Conservation (phyloP, 371 early-diverging fungal species). For the Rhizomucor pusillus region DNA sequence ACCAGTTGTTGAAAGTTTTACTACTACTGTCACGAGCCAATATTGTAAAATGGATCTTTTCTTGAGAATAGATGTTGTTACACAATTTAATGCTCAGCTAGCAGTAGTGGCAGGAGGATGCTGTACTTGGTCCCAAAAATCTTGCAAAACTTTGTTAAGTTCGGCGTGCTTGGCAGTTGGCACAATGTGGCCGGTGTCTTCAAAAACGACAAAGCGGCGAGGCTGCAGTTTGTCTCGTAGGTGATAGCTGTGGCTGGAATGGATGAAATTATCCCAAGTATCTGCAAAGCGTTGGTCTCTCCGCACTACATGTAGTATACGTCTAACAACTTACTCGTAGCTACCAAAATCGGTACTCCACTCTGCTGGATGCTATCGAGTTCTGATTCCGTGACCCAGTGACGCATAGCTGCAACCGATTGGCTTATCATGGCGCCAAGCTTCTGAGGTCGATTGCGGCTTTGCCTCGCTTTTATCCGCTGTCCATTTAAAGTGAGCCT, state of each 20-base stretch:
- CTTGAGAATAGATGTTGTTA: too few relatives aligned
- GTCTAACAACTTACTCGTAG: constrained; percentile 17
- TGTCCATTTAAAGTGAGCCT: neutral
- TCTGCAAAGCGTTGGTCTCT: neutral
- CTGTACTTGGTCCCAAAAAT: constrained; percentile 15
- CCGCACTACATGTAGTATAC: too few relatives aligned
- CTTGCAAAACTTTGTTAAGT: constrained; percentile 12
- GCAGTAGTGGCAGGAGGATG: too few relatives aligned
- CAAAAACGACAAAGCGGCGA: constrained; percentile 17
- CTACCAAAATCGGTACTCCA: constrained; percentile 14
- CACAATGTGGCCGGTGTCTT: constrained; percentile 25
- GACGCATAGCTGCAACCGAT: constrained; percentile 23
- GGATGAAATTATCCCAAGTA: constrained; percentile 26
- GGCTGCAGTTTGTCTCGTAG: constrained; percentile 20
- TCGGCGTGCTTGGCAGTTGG: constrained; percentile 19
- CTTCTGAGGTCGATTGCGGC: constrained; percentile 19
- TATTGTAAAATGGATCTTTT: too few relatives aligned
- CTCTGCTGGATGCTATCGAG: constrained; percentile 13
- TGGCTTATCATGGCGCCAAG: constrained; percentile 23
- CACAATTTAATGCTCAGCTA: too few relatives aligned
- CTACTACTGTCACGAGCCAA: too few relatives aligned
- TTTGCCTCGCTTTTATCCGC: constrained; percentile 12
- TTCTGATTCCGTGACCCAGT: constrained; percentile 19
- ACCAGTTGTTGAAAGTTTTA: too few relatives aligned
- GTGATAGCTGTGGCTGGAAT: constrained; percentile 19